phyloP scores from a whole-genome alignment of 2,329 filamentous ascomycete species.

The Huntiella savannae region DNA sequence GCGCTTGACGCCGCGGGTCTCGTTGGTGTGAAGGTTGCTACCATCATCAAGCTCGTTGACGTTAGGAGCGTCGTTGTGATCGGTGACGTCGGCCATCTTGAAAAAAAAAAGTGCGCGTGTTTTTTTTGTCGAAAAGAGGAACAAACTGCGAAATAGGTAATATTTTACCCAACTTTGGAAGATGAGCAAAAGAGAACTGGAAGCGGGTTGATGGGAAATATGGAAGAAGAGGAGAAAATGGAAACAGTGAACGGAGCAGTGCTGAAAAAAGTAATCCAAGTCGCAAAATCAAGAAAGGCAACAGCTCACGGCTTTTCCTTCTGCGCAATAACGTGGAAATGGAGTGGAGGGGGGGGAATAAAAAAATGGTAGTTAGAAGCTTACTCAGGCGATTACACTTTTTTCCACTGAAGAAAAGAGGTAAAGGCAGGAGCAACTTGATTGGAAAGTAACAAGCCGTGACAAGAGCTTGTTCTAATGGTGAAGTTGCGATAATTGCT shows the following conservation, averaged over 20 bases:
- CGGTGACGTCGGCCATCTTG: slow-evolving; percentile 60
- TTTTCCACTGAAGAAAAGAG: neutral
- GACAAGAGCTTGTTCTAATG: too few species aligned
- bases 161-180: slow-evolving; percentile 1
- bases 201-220: neutral
- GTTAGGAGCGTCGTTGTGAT: slow-evolving; percentile 59
- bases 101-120: neutral
- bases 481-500: too few species aligned
- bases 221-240: neutral
- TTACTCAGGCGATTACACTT: neutral
- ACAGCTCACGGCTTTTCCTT: too few species aligned
- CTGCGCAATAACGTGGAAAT: too few species aligned
- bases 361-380: too few species aligned
- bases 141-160: neutral
- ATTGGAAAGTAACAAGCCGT: too few species aligned
- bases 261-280: too few species aligned
- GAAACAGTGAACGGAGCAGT: neutral
- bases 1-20: slow-evolving; percentile 77
- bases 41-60: slow-evolving; percentile 55
- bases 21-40: slow-evolving; percentile 41
- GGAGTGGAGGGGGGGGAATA: too few species aligned
- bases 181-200: neutral
- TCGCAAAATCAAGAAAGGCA: too few species aligned
- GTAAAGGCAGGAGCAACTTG: too few species aligned
- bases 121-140: neutral